A percentile compares a stretch with the other conserved stretches of the same genome.
Conservation (phyloP, 2,329 filamentous ascomycete species). For the Colletotrichum truncatum region DNA sequence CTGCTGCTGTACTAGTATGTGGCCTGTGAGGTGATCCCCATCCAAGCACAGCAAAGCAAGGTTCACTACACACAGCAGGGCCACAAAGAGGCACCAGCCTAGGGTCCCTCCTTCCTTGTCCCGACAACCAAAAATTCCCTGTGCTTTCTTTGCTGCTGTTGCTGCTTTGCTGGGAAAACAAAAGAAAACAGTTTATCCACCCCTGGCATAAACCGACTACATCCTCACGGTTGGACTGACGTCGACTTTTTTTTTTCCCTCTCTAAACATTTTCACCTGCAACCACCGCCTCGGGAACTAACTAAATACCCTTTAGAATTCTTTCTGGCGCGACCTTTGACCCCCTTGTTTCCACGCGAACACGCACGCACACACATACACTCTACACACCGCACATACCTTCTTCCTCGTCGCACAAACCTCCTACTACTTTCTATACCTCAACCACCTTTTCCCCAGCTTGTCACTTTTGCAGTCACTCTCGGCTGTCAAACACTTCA, state of each 20-base stretch:
- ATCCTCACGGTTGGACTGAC: slow-evolving; percentile 10
- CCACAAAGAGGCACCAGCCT: background rate
- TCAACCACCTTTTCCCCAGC: background rate
- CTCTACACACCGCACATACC: background rate
- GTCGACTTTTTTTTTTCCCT: background rate
- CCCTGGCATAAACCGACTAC: background rate
- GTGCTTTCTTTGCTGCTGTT: background rate
- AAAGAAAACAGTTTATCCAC: slow-evolving; percentile 15
- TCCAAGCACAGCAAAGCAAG: background rate
- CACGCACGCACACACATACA: slow-evolving; percentile 17
- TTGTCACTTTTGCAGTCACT: background rate
- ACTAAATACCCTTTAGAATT: slow-evolving; percentile 3
- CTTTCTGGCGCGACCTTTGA: slow-evolving; percentile 1
- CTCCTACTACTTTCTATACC: background rate
- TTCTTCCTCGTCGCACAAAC: background rate
- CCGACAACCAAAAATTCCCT: slow-evolving; percentile 29
- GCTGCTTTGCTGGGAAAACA: background rate
- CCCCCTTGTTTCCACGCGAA: slow-evolving; percentile 23
- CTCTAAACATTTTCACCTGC: background rate
- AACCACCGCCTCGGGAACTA: background rate
- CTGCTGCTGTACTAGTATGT: too few species aligned
- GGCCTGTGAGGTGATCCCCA: background rate
- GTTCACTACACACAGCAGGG: background rate
- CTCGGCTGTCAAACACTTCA: background rate
- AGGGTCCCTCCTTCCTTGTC: slow-evolving; percentile 14